A percentile compares a stretch with the other conserved stretches of the same genome.
Evolutionary conservation across 768 basidiomycete genomes (phyloP).

Genomic region (Rhodosporidiobolus odoratus): DNA sequence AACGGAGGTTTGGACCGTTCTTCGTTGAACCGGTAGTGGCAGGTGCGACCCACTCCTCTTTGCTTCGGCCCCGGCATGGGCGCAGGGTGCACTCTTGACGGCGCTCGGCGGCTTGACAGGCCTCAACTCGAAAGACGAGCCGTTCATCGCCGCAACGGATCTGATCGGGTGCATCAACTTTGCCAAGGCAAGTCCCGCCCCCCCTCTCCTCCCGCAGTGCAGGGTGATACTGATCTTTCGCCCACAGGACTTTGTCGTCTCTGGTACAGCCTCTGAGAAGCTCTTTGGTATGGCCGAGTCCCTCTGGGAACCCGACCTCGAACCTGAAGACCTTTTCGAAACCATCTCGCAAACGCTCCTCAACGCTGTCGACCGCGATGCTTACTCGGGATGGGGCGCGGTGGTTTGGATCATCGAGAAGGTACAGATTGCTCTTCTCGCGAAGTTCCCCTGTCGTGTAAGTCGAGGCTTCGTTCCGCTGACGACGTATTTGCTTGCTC

Average conservation of each 20-base stretch:
- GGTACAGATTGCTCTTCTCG: slow-evolving; percentile 25
- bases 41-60: slow-evolving; percentile 54
- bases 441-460: too few species aligned
- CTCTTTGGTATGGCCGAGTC: slow-evolving; percentile 96
- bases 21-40: slow-evolving; percentile 96
- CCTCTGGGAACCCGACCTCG: slow-evolving; percentile 95
- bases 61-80: too few species aligned
- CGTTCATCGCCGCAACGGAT: slow-evolving; percentile 93
- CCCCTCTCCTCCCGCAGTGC: not conserved
- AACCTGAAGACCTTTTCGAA: slow-evolving; percentile 94
- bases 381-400: slow-evolving; percentile 94
- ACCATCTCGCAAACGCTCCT: slow-evolving; percentile 93
- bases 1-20: slow-evolving; percentile 90
- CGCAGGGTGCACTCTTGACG: too few species aligned
- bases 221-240: not conserved
- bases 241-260: slow-evolving; percentile 77
- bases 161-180: slow-evolving; percentile 88
- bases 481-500: not conserved
- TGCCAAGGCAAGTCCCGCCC: slow-evolving; percentile 55
- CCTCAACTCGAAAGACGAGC: slow-evolving; percentile 59
- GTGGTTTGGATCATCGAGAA: slow-evolving; percentile 75
- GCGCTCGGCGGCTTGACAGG: slow-evolving; percentile 44
- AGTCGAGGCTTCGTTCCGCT: not conserved
- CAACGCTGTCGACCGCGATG: slow-evolving; percentile 89
- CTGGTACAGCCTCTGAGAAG: slow-evolving; percentile 86